phyloP scores from a whole-genome alignment of 352 stramenopile species.

The Pythium brassicae region DNA sequence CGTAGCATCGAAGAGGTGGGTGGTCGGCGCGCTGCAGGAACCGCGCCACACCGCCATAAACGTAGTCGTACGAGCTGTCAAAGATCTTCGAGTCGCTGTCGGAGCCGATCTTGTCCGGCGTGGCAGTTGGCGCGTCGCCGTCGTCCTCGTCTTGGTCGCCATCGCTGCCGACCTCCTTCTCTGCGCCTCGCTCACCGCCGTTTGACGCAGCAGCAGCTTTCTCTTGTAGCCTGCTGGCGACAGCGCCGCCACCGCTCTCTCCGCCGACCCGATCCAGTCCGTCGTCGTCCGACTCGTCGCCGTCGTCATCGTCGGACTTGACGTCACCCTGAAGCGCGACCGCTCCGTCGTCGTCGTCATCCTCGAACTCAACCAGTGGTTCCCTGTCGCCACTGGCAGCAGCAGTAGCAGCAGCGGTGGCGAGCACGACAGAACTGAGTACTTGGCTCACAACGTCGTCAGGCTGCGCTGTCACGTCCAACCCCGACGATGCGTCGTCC shows the following conservation, averaged over 20 bases:
- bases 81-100: constrained; percentile 22
- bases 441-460: too few species aligned
- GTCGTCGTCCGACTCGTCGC: constrained; percentile 38
- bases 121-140: not conserved
- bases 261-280: constrained; percentile 16
- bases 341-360: constrained; percentile 17
- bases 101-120: constrained; percentile 13
- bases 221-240: not conserved
- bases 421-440: too few species aligned
- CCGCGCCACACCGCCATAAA: constrained; percentile 52
- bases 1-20: constrained; percentile 52
- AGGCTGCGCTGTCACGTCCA: too few species aligned
- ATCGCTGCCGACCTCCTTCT: not conserved
- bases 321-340: not conserved
- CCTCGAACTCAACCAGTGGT: constrained; percentile 1
- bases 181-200: not conserved
- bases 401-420: not conserved
- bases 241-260: not conserved
- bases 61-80: constrained; percentile 45
- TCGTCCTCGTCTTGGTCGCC: constrained; percentile 8
- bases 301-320: constrained; percentile 6
- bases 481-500: not conserved
- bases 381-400: not conserved
- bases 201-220: not conserved
- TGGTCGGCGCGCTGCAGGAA: constrained; percentile 68